These are phyloP conservation scores for Themeda triandra DNA, from an alignment of 176 grass and related monocot species.

Conservation along the genomic window DNA sequence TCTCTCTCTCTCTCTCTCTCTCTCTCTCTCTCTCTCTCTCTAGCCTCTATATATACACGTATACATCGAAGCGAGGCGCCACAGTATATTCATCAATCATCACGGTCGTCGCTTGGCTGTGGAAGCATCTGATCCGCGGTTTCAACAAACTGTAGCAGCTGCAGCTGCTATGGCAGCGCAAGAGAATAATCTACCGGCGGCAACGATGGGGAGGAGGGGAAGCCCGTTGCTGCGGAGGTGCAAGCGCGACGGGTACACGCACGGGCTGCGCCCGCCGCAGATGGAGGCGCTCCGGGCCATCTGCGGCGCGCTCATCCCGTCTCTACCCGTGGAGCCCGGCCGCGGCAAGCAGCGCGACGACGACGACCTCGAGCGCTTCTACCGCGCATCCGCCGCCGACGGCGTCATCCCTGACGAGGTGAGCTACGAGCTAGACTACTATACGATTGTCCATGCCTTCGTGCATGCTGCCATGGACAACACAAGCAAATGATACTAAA, in stretches of 20 bases:
- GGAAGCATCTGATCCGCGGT: too few relatives aligned
- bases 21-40: not conserved
- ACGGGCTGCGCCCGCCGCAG: conserved; percentile 51
- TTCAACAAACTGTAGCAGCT: too few relatives aligned
- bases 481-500: too few relatives aligned
- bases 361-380: conserved; percentile 54
- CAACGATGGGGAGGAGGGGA: conserved; percentile 5
- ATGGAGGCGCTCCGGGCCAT: conserved; percentile 67
- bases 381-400: conserved; percentile 56
- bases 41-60: not conserved
- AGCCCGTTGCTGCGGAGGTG: conserved; percentile 47
- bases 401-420: conserved; percentile 62
- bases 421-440: too few relatives aligned
- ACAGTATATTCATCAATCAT: too few relatives aligned
- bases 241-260: conserved; percentile 48
- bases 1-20: too few relatives aligned
- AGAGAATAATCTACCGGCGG: not conserved
- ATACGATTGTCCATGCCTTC: not conserved
- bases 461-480: not conserved
- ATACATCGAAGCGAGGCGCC: too few relatives aligned
- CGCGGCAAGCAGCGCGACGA: not conserved
- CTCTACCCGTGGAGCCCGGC: conserved; percentile 32
- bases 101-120: too few relatives aligned
- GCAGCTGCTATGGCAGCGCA: not conserved
- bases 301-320: conserved; percentile 67